Base-by-base conservation (phyloP, 805 yeast genomes). In the Debaryomyces maramus region DNA sequence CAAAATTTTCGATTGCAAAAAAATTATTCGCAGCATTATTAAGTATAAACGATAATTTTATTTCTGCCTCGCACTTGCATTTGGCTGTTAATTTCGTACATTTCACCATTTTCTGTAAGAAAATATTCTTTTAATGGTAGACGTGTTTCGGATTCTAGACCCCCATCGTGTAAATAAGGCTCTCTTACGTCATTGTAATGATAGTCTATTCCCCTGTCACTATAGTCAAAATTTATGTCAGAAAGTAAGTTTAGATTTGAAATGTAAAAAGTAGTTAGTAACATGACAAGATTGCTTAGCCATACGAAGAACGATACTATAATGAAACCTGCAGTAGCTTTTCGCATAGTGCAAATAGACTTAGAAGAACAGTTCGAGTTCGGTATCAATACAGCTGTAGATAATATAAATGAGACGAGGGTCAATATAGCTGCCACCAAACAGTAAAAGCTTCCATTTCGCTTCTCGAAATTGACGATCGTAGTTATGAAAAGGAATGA, bases 381-480 rank as follows among this genome's bases (percentile, higher is more conserved):
- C 1, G 67, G 62, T 10, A 65, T 51, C 14, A 67, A 44, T 8
- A 45, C 45, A 5, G 64, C 48, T 2, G 56, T 45, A 9, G 61
- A 57, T 34, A 62, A 53, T 6, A 63, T 51, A 44, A 71, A 63
- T 5, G 73, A 56, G 11, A 65, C 61, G 7, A 67, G 43, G 24
- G 67, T 61, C 45, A 70, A 46, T 4, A 68, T 33, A 15, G 61
- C 45, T 2, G 69, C 65, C 2, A 61, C 49, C 9, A 63, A 39
- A 37, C 73, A 66, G 40, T 67, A 70, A 38, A 69, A 65, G 20
- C 68, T 61, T 2, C 74, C 74, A 40, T 67, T 67, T 38, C 70
- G 47, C 38, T 49, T 58, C 38, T 67, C 75, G 40, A 63, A 70
- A 38, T 61, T 61, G 37, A 70, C 56, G n/a, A 65, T 42, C n/a